These are phyloP conservation scores for Asterella californica DNA, from an alignment of 225 moss, liverwort and hornwort genomes.

Conservation along the genomic window DNA sequence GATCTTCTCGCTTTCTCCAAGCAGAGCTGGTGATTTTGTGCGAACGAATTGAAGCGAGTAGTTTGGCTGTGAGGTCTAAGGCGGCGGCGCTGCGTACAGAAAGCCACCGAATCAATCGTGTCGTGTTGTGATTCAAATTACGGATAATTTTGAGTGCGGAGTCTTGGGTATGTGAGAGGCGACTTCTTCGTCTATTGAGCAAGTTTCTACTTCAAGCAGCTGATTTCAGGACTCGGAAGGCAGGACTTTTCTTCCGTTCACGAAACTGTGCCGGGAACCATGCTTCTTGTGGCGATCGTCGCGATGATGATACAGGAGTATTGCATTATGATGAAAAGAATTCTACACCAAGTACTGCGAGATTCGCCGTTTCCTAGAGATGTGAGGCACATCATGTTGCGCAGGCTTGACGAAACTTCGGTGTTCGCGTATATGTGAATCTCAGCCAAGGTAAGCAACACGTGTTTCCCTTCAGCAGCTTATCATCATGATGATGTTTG, in stretches of 20 bases:
- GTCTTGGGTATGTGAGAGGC: neutral
- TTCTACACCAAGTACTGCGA: conserved; percentile 1
- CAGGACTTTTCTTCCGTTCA: neutral
- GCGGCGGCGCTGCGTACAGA: neutral
- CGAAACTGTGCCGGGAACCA: neutral
- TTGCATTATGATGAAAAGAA: conserved; percentile 10
- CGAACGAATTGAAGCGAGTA: neutral
- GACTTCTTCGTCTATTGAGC: neutral
- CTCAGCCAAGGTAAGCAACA: neutral
- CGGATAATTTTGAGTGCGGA: neutral
- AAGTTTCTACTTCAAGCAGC: neutral
- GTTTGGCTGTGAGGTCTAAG: neutral
- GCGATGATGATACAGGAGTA: conserved; percentile 19
- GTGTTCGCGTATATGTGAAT: conserved; percentile 9
- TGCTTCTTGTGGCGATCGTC: conserved; percentile 9
- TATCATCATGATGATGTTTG: neutral
- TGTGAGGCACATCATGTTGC: conserved; percentile 1
- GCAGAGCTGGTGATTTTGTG: neutral
- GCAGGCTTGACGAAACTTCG: conserved; percentile 1
- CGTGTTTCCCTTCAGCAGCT: neutral
- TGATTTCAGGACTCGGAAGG: neutral
- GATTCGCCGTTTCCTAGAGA: conserved; percentile 10
- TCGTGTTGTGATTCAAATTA: neutral
- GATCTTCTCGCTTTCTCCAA: neutral
- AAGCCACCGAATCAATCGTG: neutral